phyloP scores from a whole-genome alignment of 164 flowering plant genomes.

The Protea cynaroides region DNA sequence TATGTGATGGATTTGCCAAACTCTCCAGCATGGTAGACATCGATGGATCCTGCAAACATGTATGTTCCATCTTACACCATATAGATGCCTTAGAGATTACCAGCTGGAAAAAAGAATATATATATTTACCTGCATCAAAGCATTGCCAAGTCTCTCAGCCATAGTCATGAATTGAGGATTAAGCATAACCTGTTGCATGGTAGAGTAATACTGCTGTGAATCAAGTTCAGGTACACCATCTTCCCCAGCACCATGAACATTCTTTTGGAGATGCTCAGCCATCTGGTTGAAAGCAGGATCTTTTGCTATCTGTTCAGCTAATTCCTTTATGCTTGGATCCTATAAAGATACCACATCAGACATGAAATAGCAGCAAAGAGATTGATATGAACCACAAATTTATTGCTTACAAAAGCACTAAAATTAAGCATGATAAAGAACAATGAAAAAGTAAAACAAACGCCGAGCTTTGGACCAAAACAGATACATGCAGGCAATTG shows the following conservation, averaged over 20 bases:
- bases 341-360: slow-evolving; percentile 17
- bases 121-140: slow-evolving; percentile 72
- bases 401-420: too few species aligned
- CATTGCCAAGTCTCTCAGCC: slow-evolving; percentile 97
- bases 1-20: slow-evolving; percentile 59
- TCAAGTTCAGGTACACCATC: slow-evolving; percentile 68
- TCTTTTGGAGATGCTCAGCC: slow-evolving; percentile 91
- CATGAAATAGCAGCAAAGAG: not conserved
- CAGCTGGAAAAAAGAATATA: not conserved
- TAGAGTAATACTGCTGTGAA: slow-evolving; percentile 63
- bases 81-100: not conserved
- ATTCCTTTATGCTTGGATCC: slow-evolving; percentile 89
- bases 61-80: slow-evolving; percentile 1
- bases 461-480: too few species aligned
- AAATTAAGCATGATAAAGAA: too few species aligned
- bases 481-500: too few species aligned
- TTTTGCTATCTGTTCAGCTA: slow-evolving; percentile 87
- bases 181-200: slow-evolving; percentile 97
- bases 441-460: too few species aligned
- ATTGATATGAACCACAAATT: too few species aligned
- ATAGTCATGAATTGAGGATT: slow-evolving; percentile 93
- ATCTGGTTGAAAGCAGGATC: slow-evolving; percentile 92
- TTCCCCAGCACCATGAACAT: slow-evolving; percentile 55
- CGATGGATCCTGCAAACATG: slow-evolving; percentile 67
- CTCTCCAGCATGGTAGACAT: slow-evolving; percentile 76